Conservation (phyloP, 768 basidiomycete genomes). For the Boletus bicolor region DNA sequence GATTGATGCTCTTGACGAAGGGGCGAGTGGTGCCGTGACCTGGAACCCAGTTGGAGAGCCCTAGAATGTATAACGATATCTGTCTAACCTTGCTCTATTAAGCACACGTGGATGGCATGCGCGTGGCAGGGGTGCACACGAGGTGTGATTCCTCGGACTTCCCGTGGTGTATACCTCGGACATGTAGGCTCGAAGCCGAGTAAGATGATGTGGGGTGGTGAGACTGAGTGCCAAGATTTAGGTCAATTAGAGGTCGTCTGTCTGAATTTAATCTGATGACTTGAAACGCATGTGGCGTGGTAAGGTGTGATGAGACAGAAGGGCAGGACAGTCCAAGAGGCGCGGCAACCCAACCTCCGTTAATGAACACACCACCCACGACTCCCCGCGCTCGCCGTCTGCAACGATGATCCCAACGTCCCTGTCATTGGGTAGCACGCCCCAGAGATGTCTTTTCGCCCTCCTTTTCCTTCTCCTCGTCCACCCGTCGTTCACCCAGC, state of each 20-base stretch:
- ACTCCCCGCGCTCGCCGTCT: slow-evolving; percentile 13
- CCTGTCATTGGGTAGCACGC: slow-evolving; percentile 6
- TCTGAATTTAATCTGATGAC: neutral
- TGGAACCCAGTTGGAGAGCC: slow-evolving; percentile 74
- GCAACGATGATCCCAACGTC: slow-evolving; percentile 23
- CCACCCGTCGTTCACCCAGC: slow-evolving; percentile 43
- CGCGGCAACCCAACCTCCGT: slow-evolving; percentile 7
- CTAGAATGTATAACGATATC: neutral
- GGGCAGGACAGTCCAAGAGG: neutral
- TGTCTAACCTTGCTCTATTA: neutral
- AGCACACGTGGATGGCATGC: neutral
- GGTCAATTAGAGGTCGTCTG: too few relatives aligned
- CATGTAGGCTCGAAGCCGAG: neutral
- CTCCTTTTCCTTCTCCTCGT: slow-evolving; percentile 21
- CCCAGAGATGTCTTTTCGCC: neutral
- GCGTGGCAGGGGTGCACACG: neutral
- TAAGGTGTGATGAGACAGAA: slow-evolving; percentile 14
- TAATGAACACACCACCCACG: slow-evolving; percentile 19
- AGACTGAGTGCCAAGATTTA: neutral
- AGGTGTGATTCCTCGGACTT: neutral
- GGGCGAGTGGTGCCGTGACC: slow-evolving; percentile 63
- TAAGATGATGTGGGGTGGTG: neutral
- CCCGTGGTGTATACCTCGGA: too few relatives aligned
- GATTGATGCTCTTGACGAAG: slow-evolving; percentile 68
- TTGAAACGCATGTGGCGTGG: slow-evolving; percentile 26